These are phyloP conservation scores for Candida vartiovaarae DNA, from an alignment of 805 yeast species.

Conservation along the genomic window DNA sequence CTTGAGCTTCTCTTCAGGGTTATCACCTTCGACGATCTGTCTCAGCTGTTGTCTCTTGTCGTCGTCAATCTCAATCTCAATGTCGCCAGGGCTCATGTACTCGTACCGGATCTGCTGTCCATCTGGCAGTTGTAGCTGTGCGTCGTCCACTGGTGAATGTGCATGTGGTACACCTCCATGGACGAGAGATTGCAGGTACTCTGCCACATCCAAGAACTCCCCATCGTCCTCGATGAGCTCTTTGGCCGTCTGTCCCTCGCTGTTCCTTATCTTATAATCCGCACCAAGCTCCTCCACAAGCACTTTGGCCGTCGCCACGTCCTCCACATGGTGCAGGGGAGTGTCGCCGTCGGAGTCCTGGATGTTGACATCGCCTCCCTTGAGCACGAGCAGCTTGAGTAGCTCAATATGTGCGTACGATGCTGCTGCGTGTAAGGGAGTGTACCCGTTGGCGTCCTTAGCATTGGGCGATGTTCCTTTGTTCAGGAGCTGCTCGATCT, in stretches of 20 bases:
- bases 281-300: conserved; percentile 69
- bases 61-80: conserved; percentile 38
- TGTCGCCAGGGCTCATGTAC: conserved; percentile 39
- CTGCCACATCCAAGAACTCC: conserved; percentile 73
- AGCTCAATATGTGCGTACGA: conserved; percentile 80
- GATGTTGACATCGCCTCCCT: conserved; percentile 76
- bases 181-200: conserved; percentile 45
- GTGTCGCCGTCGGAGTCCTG: conserved; percentile 91
- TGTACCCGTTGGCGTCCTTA: conserved; percentile 89
- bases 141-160: conserved; percentile 4
- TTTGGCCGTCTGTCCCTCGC: conserved; percentile 69
- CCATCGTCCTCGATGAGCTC: conserved; percentile 77
- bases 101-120: conserved; percentile 49
- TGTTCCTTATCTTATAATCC: conserved; percentile 54
- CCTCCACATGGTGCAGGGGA: conserved; percentile 88
- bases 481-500: conserved; percentile 50
- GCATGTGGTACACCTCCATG: conserved; percentile 24
- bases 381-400: conserved; percentile 44
- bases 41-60: conserved; percentile 60
- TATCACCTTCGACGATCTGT: conserved; percentile 67
- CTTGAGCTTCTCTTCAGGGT: conserved; percentile 73
- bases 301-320: conserved; percentile 51
- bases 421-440: conserved; percentile 96
- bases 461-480: conserved; percentile 59
- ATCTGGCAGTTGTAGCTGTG: conserved; percentile 23